Percentiles rank a stretch among this genome's conserved stretches.
Evolutionary conservation across 2,329 filamentous ascomycete genomes (phyloP).

Genomic region (Calonectria multiphialidica): DNA sequence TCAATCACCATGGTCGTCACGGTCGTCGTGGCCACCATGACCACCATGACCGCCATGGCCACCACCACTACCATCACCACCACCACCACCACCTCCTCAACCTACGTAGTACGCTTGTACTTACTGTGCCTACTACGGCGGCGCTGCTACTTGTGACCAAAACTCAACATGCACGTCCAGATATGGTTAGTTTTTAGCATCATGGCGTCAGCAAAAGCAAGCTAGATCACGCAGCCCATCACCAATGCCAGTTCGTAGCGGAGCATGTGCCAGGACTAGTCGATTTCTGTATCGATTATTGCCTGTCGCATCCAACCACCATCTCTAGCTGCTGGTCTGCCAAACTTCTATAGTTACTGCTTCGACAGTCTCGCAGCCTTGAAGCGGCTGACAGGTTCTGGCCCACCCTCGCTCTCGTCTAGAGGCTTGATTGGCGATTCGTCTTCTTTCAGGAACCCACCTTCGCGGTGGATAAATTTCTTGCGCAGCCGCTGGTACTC

Average conservation of each 20-base stretch:
- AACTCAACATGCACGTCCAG: background rate
- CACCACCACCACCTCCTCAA: background rate
- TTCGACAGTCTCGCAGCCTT: conserved; percentile 75
- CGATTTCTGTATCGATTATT: conserved; percentile 45
- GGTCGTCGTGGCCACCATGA: no score
- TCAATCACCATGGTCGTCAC: no score
- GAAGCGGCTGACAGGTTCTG: conserved; percentile 77
- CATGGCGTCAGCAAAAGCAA: conserved; percentile 15
- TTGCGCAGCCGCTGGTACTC: conserved; percentile 89
- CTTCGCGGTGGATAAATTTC: conserved; percentile 83
- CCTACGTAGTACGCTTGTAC: background rate
- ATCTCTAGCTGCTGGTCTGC: conserved; percentile 21
- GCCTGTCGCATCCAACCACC: conserved; percentile 25
- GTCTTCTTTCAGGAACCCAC: conserved; percentile 82
- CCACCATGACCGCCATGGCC: no score
- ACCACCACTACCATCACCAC: background rate
- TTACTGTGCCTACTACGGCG: background rate
- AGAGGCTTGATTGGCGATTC: conserved; percentile 76
- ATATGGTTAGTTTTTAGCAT: conserved; percentile 12
- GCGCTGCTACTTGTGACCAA: background rate
- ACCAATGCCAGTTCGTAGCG: conserved; percentile 35
- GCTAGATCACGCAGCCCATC: conserved; percentile 12
- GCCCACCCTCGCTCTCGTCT: conserved; percentile 74
- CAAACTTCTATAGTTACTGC: conserved; percentile 49
- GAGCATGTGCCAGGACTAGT: conserved; percentile 39